Conservation (phyloP, 2,329 filamentous ascomycete genomes). For the Xylaria sp. region DNA sequence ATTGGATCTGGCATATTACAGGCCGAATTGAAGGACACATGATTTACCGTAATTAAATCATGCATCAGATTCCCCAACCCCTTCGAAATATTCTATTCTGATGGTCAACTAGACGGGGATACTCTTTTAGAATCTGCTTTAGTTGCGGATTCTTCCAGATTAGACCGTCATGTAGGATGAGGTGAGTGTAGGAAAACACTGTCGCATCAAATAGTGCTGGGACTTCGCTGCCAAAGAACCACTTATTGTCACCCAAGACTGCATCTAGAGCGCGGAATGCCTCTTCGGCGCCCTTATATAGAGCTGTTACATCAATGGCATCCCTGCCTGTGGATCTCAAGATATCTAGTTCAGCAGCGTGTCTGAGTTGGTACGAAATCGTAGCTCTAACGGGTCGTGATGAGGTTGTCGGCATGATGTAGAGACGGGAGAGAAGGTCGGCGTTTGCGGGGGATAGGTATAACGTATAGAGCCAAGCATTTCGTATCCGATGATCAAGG, state of each 20-base stretch:
- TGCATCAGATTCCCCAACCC: conserved; percentile 55
- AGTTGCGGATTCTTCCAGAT: conserved; percentile 73
- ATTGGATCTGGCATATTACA: neutral
- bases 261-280: conserved; percentile 60
- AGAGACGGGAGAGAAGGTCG: conserved; percentile 74
- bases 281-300: conserved; percentile 57
- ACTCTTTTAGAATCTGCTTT: conserved; percentile 63
- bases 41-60: neutral
- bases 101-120: conserved; percentile 73
- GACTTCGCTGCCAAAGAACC: conserved; percentile 60
- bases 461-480: conserved; percentile 87
- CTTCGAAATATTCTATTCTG: conserved; percentile 64
- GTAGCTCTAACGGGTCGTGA: conserved; percentile 70
- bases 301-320: conserved; percentile 52
- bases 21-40: neutral
- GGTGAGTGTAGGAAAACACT: conserved; percentile 88
- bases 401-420: conserved; percentile 71
- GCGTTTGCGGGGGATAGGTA: conserved; percentile 80
- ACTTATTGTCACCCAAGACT: conserved; percentile 54
- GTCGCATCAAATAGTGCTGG: conserved; percentile 87
- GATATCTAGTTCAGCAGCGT: conserved; percentile 79
- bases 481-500: conserved; percentile 79
- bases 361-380: conserved; percentile 72
- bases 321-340: conserved; percentile 62
- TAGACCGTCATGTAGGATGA: conserved; percentile 74